Evolutionary conservation across 495 filamentous ascomycete species (phyloP).

Genomic region (Aspergillus saccharolyticus): DNA sequence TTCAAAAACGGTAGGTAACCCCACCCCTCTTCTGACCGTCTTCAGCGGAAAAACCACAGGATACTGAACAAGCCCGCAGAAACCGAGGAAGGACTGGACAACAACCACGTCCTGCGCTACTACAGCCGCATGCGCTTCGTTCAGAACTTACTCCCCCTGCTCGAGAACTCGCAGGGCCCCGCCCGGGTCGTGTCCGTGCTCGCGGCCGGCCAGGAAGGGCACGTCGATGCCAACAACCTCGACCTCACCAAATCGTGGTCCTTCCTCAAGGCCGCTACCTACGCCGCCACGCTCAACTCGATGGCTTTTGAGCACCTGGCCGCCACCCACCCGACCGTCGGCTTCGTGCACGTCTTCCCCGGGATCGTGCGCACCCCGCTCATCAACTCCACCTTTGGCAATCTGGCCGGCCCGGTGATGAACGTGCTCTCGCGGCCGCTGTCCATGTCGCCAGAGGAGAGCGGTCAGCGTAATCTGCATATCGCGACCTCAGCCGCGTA

Average conservation of each 20-base stretch:
- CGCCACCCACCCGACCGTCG: slow-evolving; percentile 44
- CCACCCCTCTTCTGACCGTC: no score
- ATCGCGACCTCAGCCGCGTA: slow-evolving; percentile 48
- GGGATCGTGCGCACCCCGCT: slow-evolving; percentile 46
- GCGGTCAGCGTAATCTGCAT: slow-evolving; percentile 52
- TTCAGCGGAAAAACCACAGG: no score
- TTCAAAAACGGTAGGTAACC: slow-evolving; percentile 19
- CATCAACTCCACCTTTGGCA: slow-evolving; percentile 15
- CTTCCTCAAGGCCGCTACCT: slow-evolving; percentile 29
- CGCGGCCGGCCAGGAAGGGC: slow-evolving; percentile 49
- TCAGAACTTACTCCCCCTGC: slow-evolving; percentile 56
- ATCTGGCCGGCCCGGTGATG: slow-evolving; percentile 5
- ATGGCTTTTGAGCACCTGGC: slow-evolving; percentile 48
- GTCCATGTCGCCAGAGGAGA: slow-evolving; percentile 36
- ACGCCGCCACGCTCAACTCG: slow-evolving; percentile 45
- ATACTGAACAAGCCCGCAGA: slow-evolving; percentile 39
- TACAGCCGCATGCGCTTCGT: slow-evolving; percentile 63
- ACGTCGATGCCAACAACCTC: slow-evolving; percentile 45
- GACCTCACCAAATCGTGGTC: slow-evolving; percentile 21
- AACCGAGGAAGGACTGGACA: slow-evolving; percentile 55
- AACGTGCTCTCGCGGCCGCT: slow-evolving; percentile 23
- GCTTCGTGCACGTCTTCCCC: slow-evolving; percentile 54
- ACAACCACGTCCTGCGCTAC: slow-evolving; percentile 48
- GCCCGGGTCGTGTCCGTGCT: slow-evolving; percentile 58
- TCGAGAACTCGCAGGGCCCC: slow-evolving; percentile 41